Evolutionary conservation across 768 basidiomycete genomes (phyloP), one percentile per base, ranked within the genome.

Genomic region (Suillus variegatus): DNA sequence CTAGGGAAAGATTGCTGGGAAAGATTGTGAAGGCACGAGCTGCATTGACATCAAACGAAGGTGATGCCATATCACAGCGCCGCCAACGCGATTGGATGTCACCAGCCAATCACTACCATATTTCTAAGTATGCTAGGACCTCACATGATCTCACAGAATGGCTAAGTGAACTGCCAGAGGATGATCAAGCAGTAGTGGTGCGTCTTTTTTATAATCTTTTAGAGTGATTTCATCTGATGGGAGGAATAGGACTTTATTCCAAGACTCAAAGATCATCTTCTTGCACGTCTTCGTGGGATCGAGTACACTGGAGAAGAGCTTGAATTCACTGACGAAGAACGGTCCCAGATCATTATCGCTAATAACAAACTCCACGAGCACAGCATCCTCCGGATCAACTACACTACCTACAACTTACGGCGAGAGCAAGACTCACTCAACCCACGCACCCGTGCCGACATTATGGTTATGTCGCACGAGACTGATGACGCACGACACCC

Each of bases 161-260:
- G 20, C 16, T 47, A 9, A 63, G 38, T 36, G 54, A 32, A 12
- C 28, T n/a, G 2, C 47, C 47, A 12, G 16, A 10, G 38, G 68
- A 68, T 2, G 78, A 80, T 67, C 74, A 74, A 14, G 75, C 76
- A 6, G n/a, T 76, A 16, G 64, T 36, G 22, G 64, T 65, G 38
- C 25, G 22, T 68, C 4, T 32, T 22, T 47, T 61, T 22, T 66
- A 16, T 1, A n/a, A 58, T 4, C 13, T 40, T 43, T 8, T n/a
- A n/a, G 63, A 12, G 22, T 44, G n/a, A 12, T 64, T 40, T 57
- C 52, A 47, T 47, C 38, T 71, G 0, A 70, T 82, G 63, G 80
- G 6, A 82, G 52, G 2, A 7, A 25, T 55, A 80, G 79, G 67
- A 76, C 44, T 82, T 79, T 62, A n/a, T 74, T 14, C 70, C 70